These are phyloP conservation scores for Coniochaeta prunicola DNA, from an alignment of 2,329 filamentous ascomycete genomes.

Conservation along the genomic window DNA sequence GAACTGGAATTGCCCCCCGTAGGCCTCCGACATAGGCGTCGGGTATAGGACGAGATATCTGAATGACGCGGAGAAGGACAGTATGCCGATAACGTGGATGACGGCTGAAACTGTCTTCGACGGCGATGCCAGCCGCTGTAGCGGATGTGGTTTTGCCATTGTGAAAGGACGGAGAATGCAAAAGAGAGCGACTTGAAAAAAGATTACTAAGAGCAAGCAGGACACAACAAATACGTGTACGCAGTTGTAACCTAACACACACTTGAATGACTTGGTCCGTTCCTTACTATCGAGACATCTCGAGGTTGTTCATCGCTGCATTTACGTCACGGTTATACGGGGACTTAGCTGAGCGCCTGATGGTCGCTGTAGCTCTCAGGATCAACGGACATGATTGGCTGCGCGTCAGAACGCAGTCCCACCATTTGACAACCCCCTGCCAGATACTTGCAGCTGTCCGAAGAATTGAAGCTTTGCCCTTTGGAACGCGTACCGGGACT, in stretches of 20 bases:
- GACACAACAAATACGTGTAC: not conserved
- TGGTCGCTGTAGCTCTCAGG: too few relatives aligned
- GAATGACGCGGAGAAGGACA: slow-evolving; percentile 47
- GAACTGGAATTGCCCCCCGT: slow-evolving; percentile 64
- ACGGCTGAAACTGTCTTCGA: slow-evolving; percentile 55
- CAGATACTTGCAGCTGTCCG: not conserved
- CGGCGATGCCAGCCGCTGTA: slow-evolving; percentile 60
- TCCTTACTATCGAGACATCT: not conserved
- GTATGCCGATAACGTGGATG: slow-evolving; percentile 49
- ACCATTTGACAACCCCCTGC: not conserved
- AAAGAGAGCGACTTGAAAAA: not conserved
- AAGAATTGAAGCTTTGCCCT: too few relatives aligned
- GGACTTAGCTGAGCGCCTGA: not conserved
- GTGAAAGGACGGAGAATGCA: slow-evolving; percentile 3
- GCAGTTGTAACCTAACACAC: not conserved
- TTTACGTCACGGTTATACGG: not conserved
- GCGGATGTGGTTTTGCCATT: slow-evolving; percentile 44
- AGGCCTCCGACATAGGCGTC: slow-evolving; percentile 46
- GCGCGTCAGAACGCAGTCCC: not conserved
- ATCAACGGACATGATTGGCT: not conserved
- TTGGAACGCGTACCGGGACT: not conserved
- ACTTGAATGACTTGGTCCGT: not conserved
- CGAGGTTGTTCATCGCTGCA: not conserved
- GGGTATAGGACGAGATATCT: slow-evolving; percentile 42
- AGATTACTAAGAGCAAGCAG: not conserved